Base-by-base conservation (phyloP, 176 grass and related monocot species). In the Puccinellia tenuiflora region DNA sequence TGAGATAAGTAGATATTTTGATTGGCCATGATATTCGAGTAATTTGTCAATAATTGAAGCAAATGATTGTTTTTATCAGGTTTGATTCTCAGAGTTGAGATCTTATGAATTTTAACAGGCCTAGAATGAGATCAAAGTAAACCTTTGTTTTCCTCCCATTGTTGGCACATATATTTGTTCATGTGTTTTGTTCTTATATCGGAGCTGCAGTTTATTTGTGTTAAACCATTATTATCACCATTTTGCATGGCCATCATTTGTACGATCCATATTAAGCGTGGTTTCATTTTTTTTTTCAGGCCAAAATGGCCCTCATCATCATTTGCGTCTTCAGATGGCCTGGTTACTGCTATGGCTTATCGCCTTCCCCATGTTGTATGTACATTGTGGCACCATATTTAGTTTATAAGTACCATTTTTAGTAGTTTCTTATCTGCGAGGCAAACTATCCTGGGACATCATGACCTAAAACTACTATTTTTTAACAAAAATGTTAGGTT, bases 311-410 rank as follows among this genome's bases (percentile, higher is more conserved):
- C 96, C 24, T 95, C 96, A 46, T 95, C 96, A 84, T 95, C 96
- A 85, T 98, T 98, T 88, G 90, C 91, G 39, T 94, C 92, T 88
- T 93, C 96, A 39, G 96, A 98, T 90, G 91, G 91, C 43, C 89
- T 95, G 82, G 92, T 98, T 85, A 98, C 96, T 88, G 92, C 96
- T 86, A 98, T 95, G 91, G 96, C 96, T 83, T 98, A 98, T 81
- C 92, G 96, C 29, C 92, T 95, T 64, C 96, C 96, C 70, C 96
- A 98, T 79, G 96, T 98, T 85, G 96, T 98, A 91, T 85, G 89
- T 90, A 91, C 69, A 60, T 48, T 64, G 40, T 79, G 63, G 39
- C 39, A 83, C 47, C 37, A 0, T 51, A 26, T 61, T 50, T 75
- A 37, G 68, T 77, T 62, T 81, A 16, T 63, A 62, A 81, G 53